Evolutionary conservation across 345 rosid species (phyloP).

Genomic region (Brassica carinata): DNA sequence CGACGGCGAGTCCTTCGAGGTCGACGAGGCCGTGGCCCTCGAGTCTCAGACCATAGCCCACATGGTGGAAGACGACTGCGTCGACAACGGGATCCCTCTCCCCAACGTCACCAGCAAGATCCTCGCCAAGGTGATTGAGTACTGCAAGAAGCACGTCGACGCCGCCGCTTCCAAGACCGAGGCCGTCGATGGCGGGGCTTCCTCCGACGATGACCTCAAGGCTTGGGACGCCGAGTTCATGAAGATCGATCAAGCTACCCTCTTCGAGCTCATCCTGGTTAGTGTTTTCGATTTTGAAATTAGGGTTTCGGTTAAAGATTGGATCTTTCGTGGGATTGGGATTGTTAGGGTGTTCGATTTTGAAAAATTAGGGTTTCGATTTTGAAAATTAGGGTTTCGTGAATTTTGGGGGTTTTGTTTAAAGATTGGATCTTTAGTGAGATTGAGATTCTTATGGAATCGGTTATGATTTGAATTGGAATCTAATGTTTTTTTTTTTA

Average conservation of each 20-base stretch:
- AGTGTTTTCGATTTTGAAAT: neutral
- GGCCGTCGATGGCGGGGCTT: slow-evolving; percentile 27
- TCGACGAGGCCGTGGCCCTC: slow-evolving; percentile 64
- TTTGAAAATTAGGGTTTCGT: slow-evolving; percentile 24
- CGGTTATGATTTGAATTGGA: neutral
- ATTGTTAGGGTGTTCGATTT: slow-evolving; percentile 3
- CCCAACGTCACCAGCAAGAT: slow-evolving; percentile 76
- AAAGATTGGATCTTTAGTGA: neutral
- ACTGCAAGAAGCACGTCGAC: slow-evolving; percentile 75
- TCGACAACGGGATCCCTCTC: slow-evolving; percentile 60
- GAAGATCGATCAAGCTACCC: slow-evolving; percentile 72
- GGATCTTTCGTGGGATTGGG: neutral
- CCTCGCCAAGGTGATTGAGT: slow-evolving; percentile 78
- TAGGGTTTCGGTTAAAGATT: slow-evolving; percentile 1
- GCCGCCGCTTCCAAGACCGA: slow-evolving; percentile 38
- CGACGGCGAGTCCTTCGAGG: slow-evolving; percentile 70
- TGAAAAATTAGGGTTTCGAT: neutral
- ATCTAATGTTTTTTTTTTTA: neutral
- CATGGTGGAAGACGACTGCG: slow-evolving; percentile 70
- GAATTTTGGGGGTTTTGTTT: neutral
- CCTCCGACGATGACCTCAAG: slow-evolving; percentile 57
- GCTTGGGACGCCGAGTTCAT: slow-evolving; percentile 70
- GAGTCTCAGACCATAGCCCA: slow-evolving; percentile 67
- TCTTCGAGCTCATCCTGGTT: slow-evolving; percentile 75
- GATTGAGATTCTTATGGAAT: neutral